Evolutionary conservation across 805 yeast genomes (phyloP), one percentile per base, ranked within the genome.

Genomic region (Sporopachydermia lactativora): DNA sequence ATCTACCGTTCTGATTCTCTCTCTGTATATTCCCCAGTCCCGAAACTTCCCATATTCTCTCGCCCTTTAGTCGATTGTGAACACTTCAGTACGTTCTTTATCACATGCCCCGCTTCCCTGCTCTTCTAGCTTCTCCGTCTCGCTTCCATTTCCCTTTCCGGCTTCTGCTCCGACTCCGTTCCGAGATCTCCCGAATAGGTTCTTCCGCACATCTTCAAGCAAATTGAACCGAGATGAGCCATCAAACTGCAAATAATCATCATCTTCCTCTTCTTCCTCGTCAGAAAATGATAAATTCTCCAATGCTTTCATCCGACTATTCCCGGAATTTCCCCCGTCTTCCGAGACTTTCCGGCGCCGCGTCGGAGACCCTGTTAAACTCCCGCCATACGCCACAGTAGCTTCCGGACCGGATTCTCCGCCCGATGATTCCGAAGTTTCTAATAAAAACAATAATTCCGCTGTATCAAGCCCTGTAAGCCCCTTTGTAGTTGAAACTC

Each of bases 101-200:
- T n/a, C n/a, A n/a, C n/a, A n/a, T n/a, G n/a, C n/a, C n/a, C n/a
- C n/a, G n/a, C n/a, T n/a, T n/a, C n/a, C n/a, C n/a, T n/a, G n/a
- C n/a, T n/a, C n/a, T n/a, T n/a, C n/a, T n/a, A n/a, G n/a, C n/a
- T n/a, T n/a, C n/a, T n/a, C n/a, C n/a, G 13, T 24, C 31, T 24
- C 31, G 8, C n/a, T 24, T n/a, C 31, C 31, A 24, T 24, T 24
- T n/a, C 31, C 31, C n/a, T 24, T 24, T n/a, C 31, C 31, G 31
- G n/a, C n/a, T n/a, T n/a, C n/a, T n/a, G n/a, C n/a, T n/a, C n/a
- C n/a, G n/a, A n/a, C n/a, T n/a, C n/a, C n/a, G n/a, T n/a, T n/a
- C n/a, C n/a, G n/a, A n/a, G n/a, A n/a, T n/a, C n/a, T n/a, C n/a
- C n/a, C n/a, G 31, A 24, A 24, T 24, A 24, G 31, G 31, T 24